Percentiles rank a stretch among this genome's conserved stretches.
Conservation (phyloP, 352 stramenopile genomes). For the Phytophthora vignae region DNA sequence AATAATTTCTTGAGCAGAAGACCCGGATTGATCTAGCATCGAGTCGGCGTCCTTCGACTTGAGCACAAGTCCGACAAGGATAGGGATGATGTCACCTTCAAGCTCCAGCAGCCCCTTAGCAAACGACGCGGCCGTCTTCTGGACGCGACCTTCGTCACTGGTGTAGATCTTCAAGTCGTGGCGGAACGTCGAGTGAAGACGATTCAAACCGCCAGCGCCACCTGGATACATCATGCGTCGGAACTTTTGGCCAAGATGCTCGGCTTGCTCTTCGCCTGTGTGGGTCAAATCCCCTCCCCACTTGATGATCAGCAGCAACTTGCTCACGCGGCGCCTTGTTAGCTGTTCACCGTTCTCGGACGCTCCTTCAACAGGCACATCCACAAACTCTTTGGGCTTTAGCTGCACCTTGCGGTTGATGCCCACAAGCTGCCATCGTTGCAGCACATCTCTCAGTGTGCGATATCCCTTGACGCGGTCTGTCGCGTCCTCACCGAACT, state of each 20-base stretch:
- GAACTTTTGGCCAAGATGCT: constrained; percentile 93
- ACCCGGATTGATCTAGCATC: constrained; percentile 99
- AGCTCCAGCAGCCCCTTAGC: constrained; percentile 99
- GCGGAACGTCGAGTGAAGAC: constrained; percentile 99
- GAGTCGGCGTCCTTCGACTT: constrained; percentile 93
- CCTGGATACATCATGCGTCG: constrained; percentile 92
- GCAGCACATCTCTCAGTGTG: constrained; percentile 95
- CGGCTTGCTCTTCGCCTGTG: constrained; percentile 96
- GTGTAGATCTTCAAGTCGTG: constrained; percentile 99
- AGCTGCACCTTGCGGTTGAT: constrained; percentile 99
- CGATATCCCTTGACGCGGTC: constrained; percentile 86
- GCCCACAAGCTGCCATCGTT: constrained; percentile 95
- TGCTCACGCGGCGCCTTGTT: constrained; percentile 51
- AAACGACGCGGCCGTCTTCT: constrained; percentile 99
- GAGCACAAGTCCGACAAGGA: constrained; percentile 95
- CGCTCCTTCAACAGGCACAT: constrained; percentile 30
- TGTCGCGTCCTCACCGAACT: constrained; percentile 68
- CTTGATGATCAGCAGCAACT: constrained; percentile 99
- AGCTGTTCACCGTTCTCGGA: constrained; percentile 43
- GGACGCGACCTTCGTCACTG: constrained; percentile 98
- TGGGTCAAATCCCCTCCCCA: constrained; percentile 99
- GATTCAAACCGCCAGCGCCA: constrained; percentile 95
- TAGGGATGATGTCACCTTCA: constrained; percentile 99
- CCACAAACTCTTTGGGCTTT: constrained; percentile 77
- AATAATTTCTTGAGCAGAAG: constrained; percentile 93